These are phyloP conservation scores for Coprinopsis cinerea DNA, from an alignment of 768 basidiomycete genomes.

Conservation along the genomic window DNA sequence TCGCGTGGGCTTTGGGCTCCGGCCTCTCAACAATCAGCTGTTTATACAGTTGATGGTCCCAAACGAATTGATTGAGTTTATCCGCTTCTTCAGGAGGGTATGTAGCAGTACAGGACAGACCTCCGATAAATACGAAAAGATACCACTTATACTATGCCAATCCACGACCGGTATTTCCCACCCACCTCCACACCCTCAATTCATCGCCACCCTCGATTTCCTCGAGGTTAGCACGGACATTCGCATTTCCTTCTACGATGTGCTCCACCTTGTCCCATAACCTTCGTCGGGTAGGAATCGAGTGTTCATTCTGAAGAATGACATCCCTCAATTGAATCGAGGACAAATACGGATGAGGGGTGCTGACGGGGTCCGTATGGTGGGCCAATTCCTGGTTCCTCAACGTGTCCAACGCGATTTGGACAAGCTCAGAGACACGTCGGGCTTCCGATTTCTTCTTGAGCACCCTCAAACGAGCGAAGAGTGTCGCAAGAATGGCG, in stretches of 20 bases:
- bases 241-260: slow-evolving; percentile 85
- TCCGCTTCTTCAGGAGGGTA: not conserved
- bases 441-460: slow-evolving; percentile 51
- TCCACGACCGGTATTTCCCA: slow-evolving; percentile 45
- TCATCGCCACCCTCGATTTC: slow-evolving; percentile 85
- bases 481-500: slow-evolving; percentile 25
- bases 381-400: slow-evolving; percentile 80
- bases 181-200: slow-evolving; percentile 88
- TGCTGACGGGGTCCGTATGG: slow-evolving; percentile 73
- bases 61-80: no score
- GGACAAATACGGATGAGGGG: slow-evolving; percentile 72
- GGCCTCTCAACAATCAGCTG: no score
- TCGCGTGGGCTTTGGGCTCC: no score
- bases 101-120: not conserved
- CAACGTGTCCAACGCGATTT: slow-evolving; percentile 72
- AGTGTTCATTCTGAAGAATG: slow-evolving; percentile 77
- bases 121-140: not conserved
- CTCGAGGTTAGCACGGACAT: slow-evolving; percentile 79
- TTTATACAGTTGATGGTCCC: no score
- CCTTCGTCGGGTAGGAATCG: slow-evolving; percentile 53
- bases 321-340: slow-evolving; percentile 86
- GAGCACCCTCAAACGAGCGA: slow-evolving; percentile 38
- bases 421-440: slow-evolving; percentile 69
- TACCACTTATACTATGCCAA: not conserved
- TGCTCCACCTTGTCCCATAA: slow-evolving; percentile 82